phyloP scores from a whole-genome alignment of 2,329 filamentous ascomycete species.

The Colletotrichum tanaceti region DNA sequence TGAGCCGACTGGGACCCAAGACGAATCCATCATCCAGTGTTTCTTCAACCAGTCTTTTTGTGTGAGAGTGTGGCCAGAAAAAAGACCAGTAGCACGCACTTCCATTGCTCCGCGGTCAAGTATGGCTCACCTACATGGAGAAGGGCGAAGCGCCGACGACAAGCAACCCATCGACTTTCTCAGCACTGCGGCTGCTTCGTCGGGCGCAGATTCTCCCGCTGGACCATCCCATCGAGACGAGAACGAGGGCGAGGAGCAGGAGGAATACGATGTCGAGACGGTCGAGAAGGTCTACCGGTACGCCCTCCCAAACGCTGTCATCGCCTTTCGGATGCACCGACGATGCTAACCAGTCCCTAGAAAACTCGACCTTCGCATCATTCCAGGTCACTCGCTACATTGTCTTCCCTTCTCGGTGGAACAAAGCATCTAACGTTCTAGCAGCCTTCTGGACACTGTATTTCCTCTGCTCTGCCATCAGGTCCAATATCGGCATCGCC shows the following conservation, averaged over 20 bases:
- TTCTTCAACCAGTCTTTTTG: neutral
- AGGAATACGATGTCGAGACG: conserved; percentile 61
- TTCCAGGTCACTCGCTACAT: conserved; percentile 61
- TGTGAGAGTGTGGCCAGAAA: conserved; percentile 49
- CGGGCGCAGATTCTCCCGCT: neutral
- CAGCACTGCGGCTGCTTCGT: conserved; percentile 26
- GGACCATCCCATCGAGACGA: conserved; percentile 40
- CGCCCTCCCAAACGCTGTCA: neutral
- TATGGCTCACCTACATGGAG: conserved; percentile 55
- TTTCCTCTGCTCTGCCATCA: conserved; percentile 91
- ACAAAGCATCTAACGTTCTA: neutral
- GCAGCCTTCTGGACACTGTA: conserved; percentile 88
- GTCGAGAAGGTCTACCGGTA: conserved; percentile 66
- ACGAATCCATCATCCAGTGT: neutral
- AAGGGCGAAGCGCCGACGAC: conserved; percentile 49
- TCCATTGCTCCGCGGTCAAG: conserved; percentile 64
- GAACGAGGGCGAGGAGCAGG: conserved; percentile 44
- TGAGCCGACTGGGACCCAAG: neutral
- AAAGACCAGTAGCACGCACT: conserved; percentile 62
- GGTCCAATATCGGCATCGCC: conserved; percentile 91
- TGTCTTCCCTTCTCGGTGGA: neutral
- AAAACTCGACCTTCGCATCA: conserved; percentile 70
- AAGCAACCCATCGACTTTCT: conserved; percentile 43
- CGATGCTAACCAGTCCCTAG: conserved; percentile 43
- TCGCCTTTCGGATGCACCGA: neutral